Percentiles rank a stretch among this genome's conserved stretches.
Conservation (phyloP, 352 stramenopile species). For the Pythium apleroticum region DNA sequence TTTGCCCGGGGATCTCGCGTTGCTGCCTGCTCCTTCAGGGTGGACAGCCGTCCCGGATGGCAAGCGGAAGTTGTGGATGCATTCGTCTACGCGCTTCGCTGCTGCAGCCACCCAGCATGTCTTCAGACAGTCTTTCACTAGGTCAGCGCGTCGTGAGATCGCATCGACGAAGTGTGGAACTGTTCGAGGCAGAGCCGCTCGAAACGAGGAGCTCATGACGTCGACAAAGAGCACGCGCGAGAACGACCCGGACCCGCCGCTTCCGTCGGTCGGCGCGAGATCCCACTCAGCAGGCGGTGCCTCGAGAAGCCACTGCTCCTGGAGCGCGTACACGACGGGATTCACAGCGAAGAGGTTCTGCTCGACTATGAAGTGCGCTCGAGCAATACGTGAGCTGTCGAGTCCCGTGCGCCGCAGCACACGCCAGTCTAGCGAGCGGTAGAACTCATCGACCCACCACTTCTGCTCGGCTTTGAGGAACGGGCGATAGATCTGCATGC, state of each 20-base stretch:
- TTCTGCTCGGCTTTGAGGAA: slow-evolving; percentile 81
- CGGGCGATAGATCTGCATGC: slow-evolving; percentile 81
- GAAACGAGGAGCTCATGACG: slow-evolving; percentile 63
- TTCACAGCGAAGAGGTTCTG: slow-evolving; percentile 73
- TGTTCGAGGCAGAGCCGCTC: slow-evolving; percentile 64
- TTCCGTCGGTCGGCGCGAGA: slow-evolving; percentile 36
- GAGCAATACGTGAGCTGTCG: slow-evolving; percentile 41
- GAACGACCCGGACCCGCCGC: slow-evolving; percentile 41
- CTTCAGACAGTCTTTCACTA: slow-evolving; percentile 85
- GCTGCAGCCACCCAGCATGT: slow-evolving; percentile 79
- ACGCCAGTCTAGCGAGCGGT: slow-evolving; percentile 73
- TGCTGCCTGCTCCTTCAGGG: background rate
- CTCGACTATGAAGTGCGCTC: slow-evolving; percentile 42
- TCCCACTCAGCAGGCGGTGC: slow-evolving; percentile 72
- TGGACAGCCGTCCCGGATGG: background rate
- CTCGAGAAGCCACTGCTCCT: slow-evolving; percentile 87
- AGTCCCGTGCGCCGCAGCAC: slow-evolving; percentile 83
- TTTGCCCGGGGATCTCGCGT: slow-evolving; percentile 17
- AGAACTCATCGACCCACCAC: slow-evolving; percentile 83
- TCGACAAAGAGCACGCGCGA: slow-evolving; percentile 84
- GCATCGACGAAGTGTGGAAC: slow-evolving; percentile 87
- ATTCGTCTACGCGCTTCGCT: slow-evolving; percentile 72
- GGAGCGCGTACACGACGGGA: slow-evolving; percentile 80
- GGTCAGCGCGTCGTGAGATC: slow-evolving; percentile 69
- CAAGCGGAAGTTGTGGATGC: slow-evolving; percentile 30